Base-by-base conservation (phyloP, 768 basidiomycete species). In the Kwoniella sp. region DNA sequence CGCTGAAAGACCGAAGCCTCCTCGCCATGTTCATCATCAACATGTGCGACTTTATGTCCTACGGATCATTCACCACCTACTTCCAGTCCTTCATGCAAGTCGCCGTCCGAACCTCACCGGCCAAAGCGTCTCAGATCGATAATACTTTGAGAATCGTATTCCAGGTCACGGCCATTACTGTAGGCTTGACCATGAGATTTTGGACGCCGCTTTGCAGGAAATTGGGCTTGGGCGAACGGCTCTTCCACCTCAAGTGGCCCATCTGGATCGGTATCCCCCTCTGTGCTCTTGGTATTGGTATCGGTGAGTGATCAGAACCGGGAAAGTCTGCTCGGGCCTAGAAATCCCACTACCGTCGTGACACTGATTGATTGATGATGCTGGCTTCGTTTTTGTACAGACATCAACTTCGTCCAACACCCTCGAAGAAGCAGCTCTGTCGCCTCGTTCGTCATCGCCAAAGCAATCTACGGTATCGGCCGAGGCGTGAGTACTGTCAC, bases 1-100 rank as follows among this genome's bases (percentile, higher is more conserved):
- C 37, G 23, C 52, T 61, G 0, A 53, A 54, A 45, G 60, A 61
- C 50, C 31, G 52, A 61, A 61, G 60, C 28, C 34, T 61, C 13
- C 29, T 61, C 34, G 60, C 51, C 29, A 61, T 61, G 60, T 61
- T 61, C 38, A 54, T 61, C 22, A 61, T 61, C 60, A 61, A 61
- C 60, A 53, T 53, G 51, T 53, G 51, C 52, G 60, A 61, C 38
- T 61, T 61, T 37, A 61, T 61, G 60, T 61, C 60, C 15, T 61
- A 61, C n/a, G 60, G 60, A 26, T 53, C 51, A n/a, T 61, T 61
- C 37, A 61, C 60, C 13, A 55, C 37, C 15, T 61, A 61, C 29
- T 61, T 61, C 37, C 60, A 61, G 15, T 52, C 50, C 45, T 54
- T 55, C 52, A 51, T 53, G 29, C 60, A 53, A 54, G 60, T 61